phyloP scores from a whole-genome alignment of 2,329 filamentous ascomycete genomes.

The Ascochyta koolunga region DNA sequence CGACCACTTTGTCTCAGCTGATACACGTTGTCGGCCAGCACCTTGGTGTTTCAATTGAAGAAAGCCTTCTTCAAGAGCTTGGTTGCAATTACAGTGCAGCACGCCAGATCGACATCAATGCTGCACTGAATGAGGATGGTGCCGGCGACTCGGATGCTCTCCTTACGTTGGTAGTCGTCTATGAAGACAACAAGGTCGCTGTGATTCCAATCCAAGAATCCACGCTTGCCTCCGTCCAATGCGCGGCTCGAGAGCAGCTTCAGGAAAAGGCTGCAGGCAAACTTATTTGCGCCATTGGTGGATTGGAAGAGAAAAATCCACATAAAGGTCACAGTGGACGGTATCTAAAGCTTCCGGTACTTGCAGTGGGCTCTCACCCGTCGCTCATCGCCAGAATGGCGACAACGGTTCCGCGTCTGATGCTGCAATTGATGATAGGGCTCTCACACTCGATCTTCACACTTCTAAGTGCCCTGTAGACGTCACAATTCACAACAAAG shows the following conservation, averaged over 20 bases:
- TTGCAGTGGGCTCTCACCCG: slow-evolving; percentile 10
- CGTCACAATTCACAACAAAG: slow-evolving; percentile 20
- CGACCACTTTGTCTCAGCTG: slow-evolving; percentile 24
- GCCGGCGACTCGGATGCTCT: slow-evolving; percentile 2
- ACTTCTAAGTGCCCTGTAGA: slow-evolving; percentile 38
- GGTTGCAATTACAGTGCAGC: slow-evolving; percentile 40
- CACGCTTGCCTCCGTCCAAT: background rate
- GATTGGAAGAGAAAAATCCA: background rate
- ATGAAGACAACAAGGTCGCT: slow-evolving; percentile 27
- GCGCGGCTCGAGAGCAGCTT: background rate
- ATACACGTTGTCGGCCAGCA: slow-evolving; percentile 27
- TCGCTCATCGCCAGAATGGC: background rate
- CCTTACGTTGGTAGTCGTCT: slow-evolving; percentile 24
- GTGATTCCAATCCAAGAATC: slow-evolving; percentile 13
- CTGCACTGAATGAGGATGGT: background rate
- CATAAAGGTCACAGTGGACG: background rate
- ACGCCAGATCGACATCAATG: slow-evolving; percentile 24
- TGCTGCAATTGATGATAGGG: background rate
- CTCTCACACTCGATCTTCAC: slow-evolving; percentile 33
- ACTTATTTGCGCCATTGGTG: background rate
- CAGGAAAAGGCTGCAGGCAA: background rate
- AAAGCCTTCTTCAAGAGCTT: slow-evolving; percentile 6
- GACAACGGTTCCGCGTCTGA: background rate
- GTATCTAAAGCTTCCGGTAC: slow-evolving; percentile 11
- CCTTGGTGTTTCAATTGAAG: slow-evolving; percentile 16